Percentiles rank a stretch among this genome's conserved stretches.
Conservation (phyloP, 73 alveolate genomes). For the Stentor roeselii region DNA sequence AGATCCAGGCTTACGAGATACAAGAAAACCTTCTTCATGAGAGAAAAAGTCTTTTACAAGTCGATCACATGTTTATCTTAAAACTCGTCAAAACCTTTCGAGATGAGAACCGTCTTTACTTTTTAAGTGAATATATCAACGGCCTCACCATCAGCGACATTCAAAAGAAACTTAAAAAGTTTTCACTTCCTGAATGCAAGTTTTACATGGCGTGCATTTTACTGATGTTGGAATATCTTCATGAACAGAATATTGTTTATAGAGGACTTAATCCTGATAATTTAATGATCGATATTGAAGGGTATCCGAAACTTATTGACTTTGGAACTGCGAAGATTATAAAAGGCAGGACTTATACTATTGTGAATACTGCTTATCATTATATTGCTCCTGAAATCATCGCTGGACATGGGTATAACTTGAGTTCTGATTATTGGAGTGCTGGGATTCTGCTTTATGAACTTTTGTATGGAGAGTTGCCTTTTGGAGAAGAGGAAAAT, state of each 20-base stretch:
- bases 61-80: constrained; percentile 36
- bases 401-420: constrained; percentile 34
- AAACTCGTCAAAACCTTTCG: constrained; percentile 36
- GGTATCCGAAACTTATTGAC: too few relatives aligned
- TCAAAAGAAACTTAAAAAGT: constrained; percentile 36
- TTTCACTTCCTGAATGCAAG: constrained; percentile 34
- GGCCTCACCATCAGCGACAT: constrained; percentile 45
- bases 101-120: constrained; percentile 34
- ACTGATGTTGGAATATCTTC: constrained; percentile 58
- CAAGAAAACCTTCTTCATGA: constrained; percentile 36
- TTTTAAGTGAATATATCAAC: constrained; percentile 40
- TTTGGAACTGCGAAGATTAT: too few relatives aligned
- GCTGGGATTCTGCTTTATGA: constrained; percentile 29
- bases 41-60: constrained; percentile 25
- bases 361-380: constrained; percentile 30
- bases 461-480: not conserved
- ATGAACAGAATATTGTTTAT: constrained; percentile 43
- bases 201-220: constrained; percentile 36
- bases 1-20: constrained; percentile 32
- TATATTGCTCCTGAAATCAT: constrained; percentile 21
- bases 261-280: constrained; percentile 60
- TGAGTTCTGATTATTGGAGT: constrained; percentile 39
- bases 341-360: not conserved
- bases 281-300: constrained; percentile 41
- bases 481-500: constrained; percentile 6